Percentiles rank a stretch among this genome's conserved stretches.
phyloP scores from a whole-genome alignment of 768 basidiomycete genomes.

The Pleurotus sapidus region DNA sequence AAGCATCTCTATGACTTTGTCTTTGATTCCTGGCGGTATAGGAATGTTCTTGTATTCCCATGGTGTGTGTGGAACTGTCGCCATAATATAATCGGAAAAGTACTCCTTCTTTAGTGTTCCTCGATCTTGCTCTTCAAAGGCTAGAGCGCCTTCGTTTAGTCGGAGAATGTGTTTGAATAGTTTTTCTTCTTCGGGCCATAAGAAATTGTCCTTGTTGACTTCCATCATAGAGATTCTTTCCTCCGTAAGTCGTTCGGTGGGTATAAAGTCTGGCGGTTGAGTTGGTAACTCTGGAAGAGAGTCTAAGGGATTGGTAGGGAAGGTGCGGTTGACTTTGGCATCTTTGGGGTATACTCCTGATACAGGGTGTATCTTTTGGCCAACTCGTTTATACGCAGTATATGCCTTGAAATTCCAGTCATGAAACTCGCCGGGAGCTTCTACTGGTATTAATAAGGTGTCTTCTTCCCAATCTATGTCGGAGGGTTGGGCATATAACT shows the following conservation, averaged over 20 bases:
- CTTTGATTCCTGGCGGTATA: conserved; percentile 27
- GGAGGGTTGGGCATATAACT: background rate
- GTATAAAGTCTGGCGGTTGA: conserved; percentile 19
- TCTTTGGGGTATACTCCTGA: conserved; percentile 17
- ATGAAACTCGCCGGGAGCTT: background rate
- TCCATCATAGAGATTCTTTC: conserved; percentile 3
- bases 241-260: conserved; percentile 5
- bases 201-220: conserved; percentile 17
- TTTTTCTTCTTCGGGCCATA: conserved; percentile 18
- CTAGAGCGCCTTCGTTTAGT: conserved; percentile 19
- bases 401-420: background rate
- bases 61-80: conserved; percentile 28
- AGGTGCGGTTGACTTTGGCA: background rate
- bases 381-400: conserved; percentile 14
- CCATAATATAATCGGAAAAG: conserved; percentile 26
- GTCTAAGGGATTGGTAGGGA: conserved; percentile 23
- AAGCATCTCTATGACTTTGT: conserved; percentile 26
- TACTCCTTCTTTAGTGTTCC: conserved; percentile 12
- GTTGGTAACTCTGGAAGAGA: conserved; percentile 14
- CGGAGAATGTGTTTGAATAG: conserved; percentile 19
- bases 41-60: conserved; percentile 32
- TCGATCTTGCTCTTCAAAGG: conserved; percentile 17
- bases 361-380: conserved; percentile 20
- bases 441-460: background rate
- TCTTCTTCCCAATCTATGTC: background rate